Percentiles rank a stretch among this genome's conserved stretches.
Conservation (phyloP, 108 stramenopile genomes). For the Epithemia pelagica region DNA sequence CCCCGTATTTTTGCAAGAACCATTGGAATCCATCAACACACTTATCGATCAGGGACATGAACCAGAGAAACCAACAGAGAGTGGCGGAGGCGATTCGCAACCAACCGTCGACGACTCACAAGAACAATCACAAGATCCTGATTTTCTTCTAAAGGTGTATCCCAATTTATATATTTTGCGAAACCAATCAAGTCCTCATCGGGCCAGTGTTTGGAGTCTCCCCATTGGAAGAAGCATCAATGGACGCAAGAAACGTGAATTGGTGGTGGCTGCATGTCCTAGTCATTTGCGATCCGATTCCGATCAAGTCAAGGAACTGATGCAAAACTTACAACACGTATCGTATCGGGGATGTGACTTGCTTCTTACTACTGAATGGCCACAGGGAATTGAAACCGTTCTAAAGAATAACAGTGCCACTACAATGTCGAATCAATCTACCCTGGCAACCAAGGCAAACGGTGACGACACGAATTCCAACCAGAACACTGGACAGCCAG, state of each 20-base stretch:
- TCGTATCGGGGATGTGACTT: slow-evolving; percentile 68
- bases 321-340: slow-evolving; percentile 36
- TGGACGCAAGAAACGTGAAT: slow-evolving; percentile 4
- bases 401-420: slow-evolving; percentile 16
- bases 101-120: background rate
- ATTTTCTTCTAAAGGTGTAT: background rate
- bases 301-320: slow-evolving; percentile 8
- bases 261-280: slow-evolving; percentile 36
- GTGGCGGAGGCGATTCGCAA: background rate
- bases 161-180: slow-evolving; percentile 21
- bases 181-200: slow-evolving; percentile 8
- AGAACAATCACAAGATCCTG: background rate
- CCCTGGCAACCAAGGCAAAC: background rate
- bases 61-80: background rate
- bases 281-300: slow-evolving; percentile 20
- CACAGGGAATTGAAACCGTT: slow-evolving; percentile 73
- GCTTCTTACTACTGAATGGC: slow-evolving; percentile 65
- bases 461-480: background rate
- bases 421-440: background rate
- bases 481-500: background rate
- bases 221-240: background rate
- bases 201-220: slow-evolving; percentile 19
- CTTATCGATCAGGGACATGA: background rate
- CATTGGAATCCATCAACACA: background rate
- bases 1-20: slow-evolving; percentile 34